phyloP scores from a whole-genome alignment of 2,329 filamentous ascomycete species.

The Lecanosticta acicola region DNA sequence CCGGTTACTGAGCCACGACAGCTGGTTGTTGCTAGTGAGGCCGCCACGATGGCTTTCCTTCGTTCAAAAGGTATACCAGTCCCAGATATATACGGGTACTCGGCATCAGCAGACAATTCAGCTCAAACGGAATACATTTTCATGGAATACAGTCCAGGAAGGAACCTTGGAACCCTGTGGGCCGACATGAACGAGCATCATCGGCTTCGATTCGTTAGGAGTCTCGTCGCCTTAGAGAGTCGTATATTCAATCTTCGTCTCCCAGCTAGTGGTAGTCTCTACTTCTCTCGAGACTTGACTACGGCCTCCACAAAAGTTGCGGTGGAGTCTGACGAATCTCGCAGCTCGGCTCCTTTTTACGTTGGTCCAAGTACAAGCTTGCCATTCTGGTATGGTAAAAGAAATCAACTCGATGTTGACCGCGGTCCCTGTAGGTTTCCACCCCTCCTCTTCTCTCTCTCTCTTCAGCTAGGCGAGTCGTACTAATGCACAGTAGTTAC shows the following conservation, averaged over 20 bases:
- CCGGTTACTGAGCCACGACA: slow-evolving; percentile 9
- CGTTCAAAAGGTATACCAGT: slow-evolving; percentile 19
- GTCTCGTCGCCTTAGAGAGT: slow-evolving; percentile 30
- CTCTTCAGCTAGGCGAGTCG: background rate
- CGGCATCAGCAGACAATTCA: slow-evolving; percentile 18
- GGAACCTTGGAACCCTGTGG: slow-evolving; percentile 17
- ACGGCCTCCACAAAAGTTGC: slow-evolving; percentile 15
- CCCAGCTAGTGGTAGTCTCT: slow-evolving; percentile 33
- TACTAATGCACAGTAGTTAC: slow-evolving; percentile 24
- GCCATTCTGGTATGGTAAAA: slow-evolving; percentile 31
- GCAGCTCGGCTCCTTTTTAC: slow-evolving; percentile 19
- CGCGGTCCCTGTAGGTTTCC: slow-evolving; percentile 32
- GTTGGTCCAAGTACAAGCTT: slow-evolving; percentile 30
- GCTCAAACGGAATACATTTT: slow-evolving; percentile 26
- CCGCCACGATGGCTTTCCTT: slow-evolving; percentile 23
- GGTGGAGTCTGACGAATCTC: slow-evolving; percentile 8
- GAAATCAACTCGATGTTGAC: slow-evolving; percentile 22
- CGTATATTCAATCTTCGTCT: slow-evolving; percentile 26
- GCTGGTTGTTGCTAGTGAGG: slow-evolving; percentile 23
- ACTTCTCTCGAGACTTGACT: slow-evolving; percentile 29
- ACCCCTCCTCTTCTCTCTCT: background rate
- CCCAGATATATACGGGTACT: slow-evolving; percentile 21
- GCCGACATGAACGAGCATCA: slow-evolving; percentile 19
- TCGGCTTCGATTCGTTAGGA: slow-evolving; percentile 23
- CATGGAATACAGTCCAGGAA: slow-evolving; percentile 20